Conservation (phyloP, 202 grass and related monocot species). For the Hordeum pubiflorum region DNA sequence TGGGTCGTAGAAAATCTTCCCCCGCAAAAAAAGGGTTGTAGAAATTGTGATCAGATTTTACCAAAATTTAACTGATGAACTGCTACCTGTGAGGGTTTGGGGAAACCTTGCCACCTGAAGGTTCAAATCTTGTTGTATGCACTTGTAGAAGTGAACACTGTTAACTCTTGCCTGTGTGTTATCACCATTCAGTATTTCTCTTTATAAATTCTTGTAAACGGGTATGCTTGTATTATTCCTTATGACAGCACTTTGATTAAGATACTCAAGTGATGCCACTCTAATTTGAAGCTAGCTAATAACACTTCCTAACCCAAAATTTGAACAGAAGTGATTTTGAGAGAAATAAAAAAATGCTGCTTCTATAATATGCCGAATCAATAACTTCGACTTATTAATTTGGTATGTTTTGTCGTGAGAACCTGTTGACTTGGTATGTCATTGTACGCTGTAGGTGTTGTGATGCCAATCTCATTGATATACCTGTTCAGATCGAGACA, state of each 20-base stretch:
- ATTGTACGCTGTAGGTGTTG: slow-evolving; percentile 49
- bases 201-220: neutral
- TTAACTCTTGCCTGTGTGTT: neutral
- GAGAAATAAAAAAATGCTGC: neutral
- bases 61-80: neutral
- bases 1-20: neutral
- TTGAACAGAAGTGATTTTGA: neutral
- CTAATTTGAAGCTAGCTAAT: neutral
- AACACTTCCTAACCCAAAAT: neutral
- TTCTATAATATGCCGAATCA: neutral
- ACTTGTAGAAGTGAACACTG: neutral
- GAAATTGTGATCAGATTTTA: neutral
- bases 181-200: neutral
- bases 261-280: neutral
- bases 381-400: neutral
- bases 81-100: neutral
- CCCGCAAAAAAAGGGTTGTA: neutral
- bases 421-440: neutral
- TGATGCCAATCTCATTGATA: slow-evolving; percentile 66
- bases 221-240: neutral
- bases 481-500: slow-evolving; percentile 84
- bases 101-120: neutral
- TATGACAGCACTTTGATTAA: neutral
- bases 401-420: neutral
- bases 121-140: neutral